Evolutionary conservation across 495 filamentous ascomycete species (phyloP).

Genomic region (Physcia stellaris): DNA sequence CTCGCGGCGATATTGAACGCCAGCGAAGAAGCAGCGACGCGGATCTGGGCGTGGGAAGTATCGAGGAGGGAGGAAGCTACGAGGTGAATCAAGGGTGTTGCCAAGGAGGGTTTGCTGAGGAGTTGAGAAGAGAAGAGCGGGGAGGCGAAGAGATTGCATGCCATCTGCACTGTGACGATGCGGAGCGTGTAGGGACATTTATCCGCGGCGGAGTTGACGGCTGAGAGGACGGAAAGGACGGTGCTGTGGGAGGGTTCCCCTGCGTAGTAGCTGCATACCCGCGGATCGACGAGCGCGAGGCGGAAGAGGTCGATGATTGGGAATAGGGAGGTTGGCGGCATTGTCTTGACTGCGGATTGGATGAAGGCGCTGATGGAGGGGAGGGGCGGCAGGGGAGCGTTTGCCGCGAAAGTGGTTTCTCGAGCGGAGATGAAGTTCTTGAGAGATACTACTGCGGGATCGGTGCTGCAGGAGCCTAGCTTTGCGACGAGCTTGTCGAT

Average conservation of each 20-base stretch:
- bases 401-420: constrained; percentile 35
- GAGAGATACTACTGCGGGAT: constrained; percentile 39
- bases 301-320: constrained; percentile 73
- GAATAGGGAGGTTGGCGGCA: constrained; percentile 50
- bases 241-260: constrained; percentile 54
- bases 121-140: constrained; percentile 35
- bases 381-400: constrained; percentile 49
- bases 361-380: constrained; percentile 40
- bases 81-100: constrained; percentile 29
- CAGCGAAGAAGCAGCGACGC: constrained; percentile 70
- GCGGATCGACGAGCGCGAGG: constrained; percentile 59
- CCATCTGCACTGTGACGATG: constrained; percentile 58
- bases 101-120: constrained; percentile 13
- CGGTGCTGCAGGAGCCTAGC: constrained; percentile 39
- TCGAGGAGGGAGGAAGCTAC: constrained; percentile 42
- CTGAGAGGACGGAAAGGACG: constrained; percentile 47
- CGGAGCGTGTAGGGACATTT: constrained; percentile 64
- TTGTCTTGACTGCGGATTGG: constrained; percentile 29
- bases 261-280: constrained; percentile 79
- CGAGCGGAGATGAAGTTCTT: constrained; percentile 51
- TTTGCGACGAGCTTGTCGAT: constrained; percentile 74
- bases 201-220: constrained; percentile 33
- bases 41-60: constrained; percentile 32
- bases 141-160: constrained; percentile 49
- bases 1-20: constrained; percentile 66